phyloP scores from a whole-genome alignment of 2,329 filamentous ascomycete genomes.

The Gnomoniopsis sp. region DNA sequence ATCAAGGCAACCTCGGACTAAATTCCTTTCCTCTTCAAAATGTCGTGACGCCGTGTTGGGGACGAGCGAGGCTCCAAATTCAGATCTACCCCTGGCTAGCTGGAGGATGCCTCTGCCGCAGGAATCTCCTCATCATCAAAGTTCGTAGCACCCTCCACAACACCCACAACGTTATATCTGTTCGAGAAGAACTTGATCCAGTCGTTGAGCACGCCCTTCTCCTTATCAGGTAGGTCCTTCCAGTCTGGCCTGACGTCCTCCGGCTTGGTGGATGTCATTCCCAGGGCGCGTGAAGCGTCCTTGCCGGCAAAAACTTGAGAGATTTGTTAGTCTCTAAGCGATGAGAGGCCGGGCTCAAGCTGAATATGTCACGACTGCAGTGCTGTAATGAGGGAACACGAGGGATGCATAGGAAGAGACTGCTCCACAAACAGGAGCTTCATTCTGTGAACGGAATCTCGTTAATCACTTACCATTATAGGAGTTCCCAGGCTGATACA shows the following conservation, averaged over 20 bases:
- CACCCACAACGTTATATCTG: slow-evolving; percentile 85
- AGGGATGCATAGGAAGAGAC: not conserved
- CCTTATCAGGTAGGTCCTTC: slow-evolving; percentile 77
- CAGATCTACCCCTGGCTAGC: not conserved
- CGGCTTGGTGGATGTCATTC: slow-evolving; percentile 77
- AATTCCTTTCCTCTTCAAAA: not conserved
- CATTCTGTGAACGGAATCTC: not conserved
- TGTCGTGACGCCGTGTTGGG: not conserved
- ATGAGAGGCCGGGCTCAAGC: not conserved
- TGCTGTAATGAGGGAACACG: not conserved
- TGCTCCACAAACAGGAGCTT: not conserved
- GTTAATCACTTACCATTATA: slow-evolving; percentile 68
- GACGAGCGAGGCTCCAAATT: not conserved
- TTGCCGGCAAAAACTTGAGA: slow-evolving; percentile 85
- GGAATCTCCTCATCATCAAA: slow-evolving; percentile 30
- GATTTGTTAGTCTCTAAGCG: not conserved
- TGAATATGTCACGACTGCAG: not conserved
- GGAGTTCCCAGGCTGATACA: slow-evolving; percentile 76
- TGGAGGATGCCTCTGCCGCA: slow-evolving; percentile 1
- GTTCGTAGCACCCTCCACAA: slow-evolving; percentile 60
- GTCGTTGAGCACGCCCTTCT: slow-evolving; percentile 81
- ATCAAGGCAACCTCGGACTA: not conserved
- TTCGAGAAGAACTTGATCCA: slow-evolving; percentile 98
- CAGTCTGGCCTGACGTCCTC: slow-evolving; percentile 83
- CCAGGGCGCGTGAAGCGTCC: slow-evolving; percentile 90